These are phyloP conservation scores for Ophiostoma fasciatum DNA, from an alignment of 2,329 filamentous ascomycete genomes.

Conservation along the genomic window DNA sequence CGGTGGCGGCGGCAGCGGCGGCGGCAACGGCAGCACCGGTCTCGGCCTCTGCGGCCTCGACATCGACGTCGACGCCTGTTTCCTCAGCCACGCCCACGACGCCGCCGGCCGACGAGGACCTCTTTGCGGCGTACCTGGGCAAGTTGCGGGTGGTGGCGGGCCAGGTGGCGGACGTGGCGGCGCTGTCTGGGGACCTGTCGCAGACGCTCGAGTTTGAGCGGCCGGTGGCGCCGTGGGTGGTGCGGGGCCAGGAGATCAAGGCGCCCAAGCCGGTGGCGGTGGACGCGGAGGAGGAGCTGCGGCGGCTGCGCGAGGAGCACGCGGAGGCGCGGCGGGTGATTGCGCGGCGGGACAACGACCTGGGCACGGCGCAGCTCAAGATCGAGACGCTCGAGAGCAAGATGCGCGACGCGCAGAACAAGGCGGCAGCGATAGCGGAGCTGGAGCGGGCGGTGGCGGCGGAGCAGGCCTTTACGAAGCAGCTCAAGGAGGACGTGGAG, in stretches of 20 bases:
- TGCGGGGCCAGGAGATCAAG: conserved; percentile 67
- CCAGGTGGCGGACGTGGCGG: conserved; percentile 55
- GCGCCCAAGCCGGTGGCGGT: conserved; percentile 67
- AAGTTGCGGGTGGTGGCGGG: conserved; percentile 50
- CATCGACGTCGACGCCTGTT: background rate
- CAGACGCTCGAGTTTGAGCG: conserved; percentile 69
- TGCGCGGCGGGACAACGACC: conserved; percentile 60
- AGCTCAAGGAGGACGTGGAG: conserved; percentile 48
- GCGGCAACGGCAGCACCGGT: no score
- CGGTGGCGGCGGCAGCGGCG: no score
- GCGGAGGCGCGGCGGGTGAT: conserved; percentile 60
- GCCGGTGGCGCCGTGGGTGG: conserved; percentile 63
- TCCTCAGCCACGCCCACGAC: conserved; percentile 11
- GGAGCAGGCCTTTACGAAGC: conserved; percentile 32
- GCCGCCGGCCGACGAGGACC: conserved; percentile 39
- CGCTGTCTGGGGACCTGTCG: conserved; percentile 53
- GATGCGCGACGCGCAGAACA: conserved; percentile 70
- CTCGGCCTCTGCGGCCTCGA: conserved; percentile 11
- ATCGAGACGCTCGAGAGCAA: conserved; percentile 84
- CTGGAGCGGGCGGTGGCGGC: conserved; percentile 45
- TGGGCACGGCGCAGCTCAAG: conserved; percentile 79
- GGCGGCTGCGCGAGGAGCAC: conserved; percentile 64
- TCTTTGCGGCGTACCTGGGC: conserved; percentile 52
- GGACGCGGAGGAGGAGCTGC: conserved; percentile 74
- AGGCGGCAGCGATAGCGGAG: conserved; percentile 52